Percentiles rank a stretch among this genome's conserved stretches.
Conservation (phyloP, 2,329 filamentous ascomycete species). For the Colletotrichum gigasporum region DNA sequence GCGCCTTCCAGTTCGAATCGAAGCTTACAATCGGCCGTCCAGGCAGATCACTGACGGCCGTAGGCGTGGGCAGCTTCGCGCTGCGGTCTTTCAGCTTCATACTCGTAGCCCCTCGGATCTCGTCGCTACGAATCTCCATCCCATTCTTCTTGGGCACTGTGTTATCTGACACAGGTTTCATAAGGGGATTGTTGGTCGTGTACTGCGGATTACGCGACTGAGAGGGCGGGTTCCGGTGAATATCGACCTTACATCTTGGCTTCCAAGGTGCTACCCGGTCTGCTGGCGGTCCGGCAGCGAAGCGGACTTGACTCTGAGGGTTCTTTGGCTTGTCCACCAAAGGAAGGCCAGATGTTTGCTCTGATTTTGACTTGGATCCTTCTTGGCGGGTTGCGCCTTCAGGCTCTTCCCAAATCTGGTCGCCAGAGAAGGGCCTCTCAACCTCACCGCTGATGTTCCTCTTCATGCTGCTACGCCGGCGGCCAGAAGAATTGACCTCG, state of each 20-base stretch:
- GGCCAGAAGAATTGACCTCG: conserved; percentile 38
- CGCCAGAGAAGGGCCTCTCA: conserved; percentile 73
- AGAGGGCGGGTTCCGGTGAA: conserved; percentile 83
- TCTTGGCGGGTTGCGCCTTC: conserved; percentile 52
- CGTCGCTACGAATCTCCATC: conserved; percentile 84
- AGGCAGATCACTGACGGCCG: conserved; percentile 88
- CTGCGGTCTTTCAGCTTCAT: conserved; percentile 90
- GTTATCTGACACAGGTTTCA: conserved; percentile 43
- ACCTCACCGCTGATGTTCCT: conserved; percentile 77
- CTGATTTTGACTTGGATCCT: conserved; percentile 33
- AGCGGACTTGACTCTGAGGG: conserved; percentile 64
- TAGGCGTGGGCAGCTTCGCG: conserved; percentile 85
- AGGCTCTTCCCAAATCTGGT: conserved; percentile 91
- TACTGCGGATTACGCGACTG: conserved; percentile 87
- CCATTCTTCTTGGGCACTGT: conserved; percentile 75
- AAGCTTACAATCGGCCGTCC: conserved; percentile 98
- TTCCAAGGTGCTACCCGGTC: conserved; percentile 47
- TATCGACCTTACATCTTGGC: conserved; percentile 64
- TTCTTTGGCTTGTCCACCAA: conserved; percentile 65
- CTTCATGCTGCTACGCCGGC: conserved; percentile 72
- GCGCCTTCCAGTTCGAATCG: conserved; percentile 82
- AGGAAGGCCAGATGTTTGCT: background rate
- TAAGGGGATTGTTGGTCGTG: conserved; percentile 68
- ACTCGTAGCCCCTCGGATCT: conserved; percentile 90
- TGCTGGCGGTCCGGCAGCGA: conserved; percentile 55